Base-by-base conservation (phyloP, 257 asterid genomes). In the Jacaranda mimosifolia region DNA sequence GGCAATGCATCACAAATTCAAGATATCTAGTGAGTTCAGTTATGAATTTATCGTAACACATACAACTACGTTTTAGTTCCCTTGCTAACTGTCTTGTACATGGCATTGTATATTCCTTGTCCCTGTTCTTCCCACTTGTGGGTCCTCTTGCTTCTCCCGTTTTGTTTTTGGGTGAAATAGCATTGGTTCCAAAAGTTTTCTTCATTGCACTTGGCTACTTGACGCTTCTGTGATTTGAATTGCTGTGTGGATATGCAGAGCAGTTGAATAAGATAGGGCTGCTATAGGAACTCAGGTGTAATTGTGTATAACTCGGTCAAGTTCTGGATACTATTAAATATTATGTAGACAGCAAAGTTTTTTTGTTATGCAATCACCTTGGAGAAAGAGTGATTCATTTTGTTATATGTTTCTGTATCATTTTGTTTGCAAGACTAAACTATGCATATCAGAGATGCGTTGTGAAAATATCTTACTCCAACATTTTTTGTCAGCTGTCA, bases 11-110 rank as follows among this genome's bases (percentile, higher is more conserved):
- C 84, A 9, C 89, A 83, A 75, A 84, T 73, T 70, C 87, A 81
- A 84, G 87, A 87, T 82, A 81, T 82, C 74, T 87, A 52, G 96
- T 90, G 84, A 86, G 96, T 85, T 58, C 26, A 75, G 71, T 63
- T 26, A 26, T 26, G 32, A 26, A 26, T 26, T 26, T 26, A 26
- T 43, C 26, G 68, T 11, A 19, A 17, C 55, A 15, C 43, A 48
- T 26, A 12, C 38, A 38, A 26, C 79, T 64, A 3, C 36, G 19
- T 63, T 78, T 45, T n/a, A 52, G 35, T 72, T 69, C 65, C 56
- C 32, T 57, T 48, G 59, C 80, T 48, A 53, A 38, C 43, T 42
- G 65, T 13, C 58, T 35, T 51, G 36, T 51, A 71, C 39, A 66
- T 46, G 46, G 51, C 56, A 10, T 40, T 26, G 21, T 63, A 26